Percentiles rank a stretch among this genome's conserved stretches.
phyloP scores from a whole-genome alignment of 768 basidiomycete genomes.

The Asterophora lycoperdoides region DNA sequence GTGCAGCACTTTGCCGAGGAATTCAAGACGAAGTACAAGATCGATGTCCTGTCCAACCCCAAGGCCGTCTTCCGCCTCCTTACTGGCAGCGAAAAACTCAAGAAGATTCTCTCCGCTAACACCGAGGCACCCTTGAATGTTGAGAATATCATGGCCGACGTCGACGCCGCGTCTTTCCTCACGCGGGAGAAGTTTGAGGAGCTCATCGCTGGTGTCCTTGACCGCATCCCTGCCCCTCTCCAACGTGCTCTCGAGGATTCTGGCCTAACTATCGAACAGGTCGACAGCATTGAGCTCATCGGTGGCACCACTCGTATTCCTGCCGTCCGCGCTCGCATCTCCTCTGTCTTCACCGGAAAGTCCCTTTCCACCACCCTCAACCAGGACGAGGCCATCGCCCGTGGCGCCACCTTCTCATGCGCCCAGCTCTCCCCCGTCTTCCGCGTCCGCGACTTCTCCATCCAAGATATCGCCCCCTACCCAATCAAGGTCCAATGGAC shows the following conservation, averaged over 20 bases:
- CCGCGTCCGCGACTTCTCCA: conserved; percentile 92
- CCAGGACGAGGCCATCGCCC: conserved; percentile 95
- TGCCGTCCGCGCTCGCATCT: conserved; percentile 84
- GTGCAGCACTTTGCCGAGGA: conserved; percentile 84
- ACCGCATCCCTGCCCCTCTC: conserved; percentile 72
- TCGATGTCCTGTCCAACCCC: conserved; percentile 87
- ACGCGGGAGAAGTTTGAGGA: conserved; percentile 78
- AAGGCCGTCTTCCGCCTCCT: conserved; percentile 91
- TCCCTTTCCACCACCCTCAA: conserved; percentile 89
- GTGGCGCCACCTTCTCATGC: conserved; percentile 95
- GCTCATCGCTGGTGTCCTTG: conserved; percentile 72
- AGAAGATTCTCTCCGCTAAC: conserved; percentile 96
- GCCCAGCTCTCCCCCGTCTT: conserved; percentile 97
- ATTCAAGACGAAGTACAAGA: conserved; percentile 97
- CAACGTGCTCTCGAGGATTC: conserved; percentile 77
- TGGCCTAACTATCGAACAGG: conserved; percentile 75
- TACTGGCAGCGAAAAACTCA: conserved; percentile 88
- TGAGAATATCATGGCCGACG: conserved; percentile 94
- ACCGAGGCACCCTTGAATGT: conserved; percentile 84
- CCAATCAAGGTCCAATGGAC: conserved; percentile 92
- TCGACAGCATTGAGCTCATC: conserved; percentile 89
- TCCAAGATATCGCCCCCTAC: conserved; percentile 83
- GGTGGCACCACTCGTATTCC: conserved; percentile 94
- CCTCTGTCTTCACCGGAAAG: conserved; percentile 78
- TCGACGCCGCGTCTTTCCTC: conserved; percentile 87